A percentile compares a stretch with the other conserved stretches of the same genome.
These are phyloP conservation scores for Gelatoporia subvermispora DNA, from an alignment of 768 basidiomycete species.

Conservation along the genomic window DNA sequence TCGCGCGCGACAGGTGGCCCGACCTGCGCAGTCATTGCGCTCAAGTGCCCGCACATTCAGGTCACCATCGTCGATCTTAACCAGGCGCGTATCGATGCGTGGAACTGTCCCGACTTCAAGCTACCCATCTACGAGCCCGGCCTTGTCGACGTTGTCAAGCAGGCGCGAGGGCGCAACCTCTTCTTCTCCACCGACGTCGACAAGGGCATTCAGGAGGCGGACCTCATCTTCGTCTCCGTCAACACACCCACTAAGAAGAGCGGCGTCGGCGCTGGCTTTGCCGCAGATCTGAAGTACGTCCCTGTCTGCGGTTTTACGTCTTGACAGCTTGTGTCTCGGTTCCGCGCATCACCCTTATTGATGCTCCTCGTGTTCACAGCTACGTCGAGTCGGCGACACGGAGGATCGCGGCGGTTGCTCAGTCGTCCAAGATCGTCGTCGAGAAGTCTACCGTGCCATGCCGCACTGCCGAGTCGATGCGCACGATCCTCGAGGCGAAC, in stretches of 20 bases:
- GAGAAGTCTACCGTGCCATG: conserved; percentile 99
- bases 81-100: conserved; percentile 89
- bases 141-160: conserved; percentile 83
- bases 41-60: conserved; percentile 86
- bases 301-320: conserved; percentile 8
- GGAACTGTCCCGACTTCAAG: conserved; percentile 83
- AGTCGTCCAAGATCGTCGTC: conserved; percentile 93
- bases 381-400: conserved; percentile 97
- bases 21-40: conserved; percentile 91
- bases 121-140: conserved; percentile 99
- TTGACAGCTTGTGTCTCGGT: not conserved
- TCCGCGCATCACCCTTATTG: not conserved
- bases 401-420: conserved; percentile 89
- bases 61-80: conserved; percentile 99
- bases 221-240: conserved; percentile 97
- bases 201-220: conserved; percentile 87
- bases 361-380: conserved; percentile 36
- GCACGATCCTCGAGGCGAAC: conserved; percentile 98
- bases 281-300: conserved; percentile 94
- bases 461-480: conserved; percentile 98
- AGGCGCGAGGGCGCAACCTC: conserved; percentile 88
- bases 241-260: conserved; percentile 99
- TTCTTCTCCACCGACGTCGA: conserved; percentile 97
- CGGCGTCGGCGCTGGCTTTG: conserved; percentile 96
- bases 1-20: conserved; percentile 68